These are phyloP conservation scores for Keqinozyma sinolaborantium DNA, from an alignment of 1,139 yeast genomes.

Conservation along the genomic window DNA sequence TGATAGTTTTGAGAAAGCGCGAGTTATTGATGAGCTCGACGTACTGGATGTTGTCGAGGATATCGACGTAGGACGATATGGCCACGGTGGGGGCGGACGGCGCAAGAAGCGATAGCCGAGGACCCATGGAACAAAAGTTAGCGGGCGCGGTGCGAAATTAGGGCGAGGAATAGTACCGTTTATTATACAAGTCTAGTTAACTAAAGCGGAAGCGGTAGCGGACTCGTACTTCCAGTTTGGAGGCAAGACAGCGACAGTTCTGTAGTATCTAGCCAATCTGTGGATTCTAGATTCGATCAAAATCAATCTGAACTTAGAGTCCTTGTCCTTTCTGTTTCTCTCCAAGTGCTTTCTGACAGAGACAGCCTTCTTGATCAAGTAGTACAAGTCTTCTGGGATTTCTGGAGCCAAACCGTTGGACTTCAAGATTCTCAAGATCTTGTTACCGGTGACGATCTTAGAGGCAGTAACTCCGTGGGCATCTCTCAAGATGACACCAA, in stretches of 20 bases:
- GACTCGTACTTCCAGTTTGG: slow-evolving; percentile 99
- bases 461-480: slow-evolving; percentile 99
- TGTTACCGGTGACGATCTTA: slow-evolving; percentile 98
- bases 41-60: slow-evolving; percentile 70
- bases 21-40: slow-evolving; percentile 69
- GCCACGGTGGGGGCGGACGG: slow-evolving; percentile 94
- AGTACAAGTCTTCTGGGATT: slow-evolving; percentile 99
- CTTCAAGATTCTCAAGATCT: slow-evolving; percentile 98
- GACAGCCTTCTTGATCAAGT: slow-evolving; percentile 99
- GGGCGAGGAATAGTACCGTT: slow-evolving; percentile 1
- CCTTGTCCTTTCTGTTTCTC: slow-evolving; percentile 99
- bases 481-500: slow-evolving; percentile 99
- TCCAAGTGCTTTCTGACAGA: slow-evolving; percentile 99
- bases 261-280: slow-evolving; percentile 99
- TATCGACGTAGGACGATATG: slow-evolving; percentile 82
- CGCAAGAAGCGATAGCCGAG: slow-evolving; percentile 76
- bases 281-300: slow-evolving; percentile 99
- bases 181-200: slow-evolving; percentile 58
- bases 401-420: slow-evolving; percentile 99
- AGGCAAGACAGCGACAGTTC: slow-evolving; percentile 97
- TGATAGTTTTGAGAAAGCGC: slow-evolving; percentile 81
- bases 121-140: slow-evolving; percentile 57
- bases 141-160: slow-evolving; percentile 2
- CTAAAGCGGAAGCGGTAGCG: slow-evolving; percentile 99
- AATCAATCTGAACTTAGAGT: slow-evolving; percentile 99